Conservation (phyloP, 208 protist species). For the Angomonas deanei region DNA sequence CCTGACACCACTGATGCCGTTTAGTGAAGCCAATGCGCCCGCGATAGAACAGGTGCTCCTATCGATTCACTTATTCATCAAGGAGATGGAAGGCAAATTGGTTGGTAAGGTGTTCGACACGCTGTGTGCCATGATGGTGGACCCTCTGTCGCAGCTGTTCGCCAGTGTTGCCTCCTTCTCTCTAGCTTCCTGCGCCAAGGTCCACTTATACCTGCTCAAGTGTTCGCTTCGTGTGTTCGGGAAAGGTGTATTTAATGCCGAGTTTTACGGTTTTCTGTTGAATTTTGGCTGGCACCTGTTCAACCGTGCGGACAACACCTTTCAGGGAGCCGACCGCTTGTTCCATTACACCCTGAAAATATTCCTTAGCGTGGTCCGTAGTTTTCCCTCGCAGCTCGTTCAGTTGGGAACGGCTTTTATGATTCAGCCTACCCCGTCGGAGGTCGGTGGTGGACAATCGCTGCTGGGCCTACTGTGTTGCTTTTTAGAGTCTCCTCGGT, state of each 20-base stretch:
- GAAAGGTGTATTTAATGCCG: constrained; percentile 48
- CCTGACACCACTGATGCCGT: not conserved
- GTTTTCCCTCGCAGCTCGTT: constrained; percentile 38
- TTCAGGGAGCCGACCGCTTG: not conserved
- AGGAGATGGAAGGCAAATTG: constrained; percentile 48
- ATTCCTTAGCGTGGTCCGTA: constrained; percentile 29
- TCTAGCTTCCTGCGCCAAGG: constrained; percentile 9
- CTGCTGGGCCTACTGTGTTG: constrained; percentile 1
- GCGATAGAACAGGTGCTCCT: constrained; percentile 34
- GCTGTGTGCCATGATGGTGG: constrained; percentile 34
- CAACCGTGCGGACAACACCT: constrained; percentile 8
- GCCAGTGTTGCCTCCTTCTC: not conserved
- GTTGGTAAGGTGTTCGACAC: constrained; percentile 41
- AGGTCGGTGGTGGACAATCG: not conserved
- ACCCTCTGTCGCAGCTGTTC: constrained; percentile 47
- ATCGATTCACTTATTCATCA: constrained; percentile 56
- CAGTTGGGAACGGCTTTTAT: constrained; percentile 43
- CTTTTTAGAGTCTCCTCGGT: not conserved
- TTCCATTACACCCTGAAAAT: constrained; percentile 21
- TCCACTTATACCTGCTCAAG: constrained; percentile 66
- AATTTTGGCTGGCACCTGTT: constrained; percentile 36
- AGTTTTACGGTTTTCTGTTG: constrained; percentile 56
- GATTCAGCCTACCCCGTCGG: not conserved
- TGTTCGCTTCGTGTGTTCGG: constrained; percentile 70
- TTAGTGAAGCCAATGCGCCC: constrained; percentile 1